Conservation (phyloP, 495 filamentous ascomycete genomes). For the Beverwykella pulmonaria region DNA sequence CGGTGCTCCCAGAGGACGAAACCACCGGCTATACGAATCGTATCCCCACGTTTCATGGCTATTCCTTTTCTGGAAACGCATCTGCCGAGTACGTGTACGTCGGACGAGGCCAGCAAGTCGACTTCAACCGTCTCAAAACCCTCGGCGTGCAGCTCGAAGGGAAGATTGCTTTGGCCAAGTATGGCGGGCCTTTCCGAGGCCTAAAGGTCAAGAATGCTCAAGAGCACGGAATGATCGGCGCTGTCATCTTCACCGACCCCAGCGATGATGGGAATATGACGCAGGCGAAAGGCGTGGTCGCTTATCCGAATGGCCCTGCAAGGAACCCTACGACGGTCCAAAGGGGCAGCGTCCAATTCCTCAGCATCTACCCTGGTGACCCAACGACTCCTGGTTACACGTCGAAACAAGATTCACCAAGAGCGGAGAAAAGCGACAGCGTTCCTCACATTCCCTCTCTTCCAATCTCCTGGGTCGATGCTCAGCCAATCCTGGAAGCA, state of each 20-base stretch:
- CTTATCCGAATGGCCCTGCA: constrained; percentile 45
- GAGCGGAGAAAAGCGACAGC: constrained; percentile 32
- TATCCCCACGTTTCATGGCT: constrained; percentile 44
- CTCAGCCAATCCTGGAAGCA: constrained; percentile 41
- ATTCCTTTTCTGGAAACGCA: constrained; percentile 41
- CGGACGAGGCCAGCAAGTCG: constrained; percentile 39
- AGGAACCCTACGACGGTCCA: constrained; percentile 42
- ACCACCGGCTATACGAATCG: constrained; percentile 37
- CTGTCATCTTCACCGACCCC: constrained; percentile 43
- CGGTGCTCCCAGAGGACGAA: constrained; percentile 38
- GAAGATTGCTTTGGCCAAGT: constrained; percentile 44
- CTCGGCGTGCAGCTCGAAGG: constrained; percentile 42
- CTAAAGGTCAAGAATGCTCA: constrained; percentile 44
- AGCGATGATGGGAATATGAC: constrained; percentile 44
- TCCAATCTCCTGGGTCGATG: constrained; percentile 43
- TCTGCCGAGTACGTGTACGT: constrained; percentile 45
- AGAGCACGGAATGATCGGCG: constrained; percentile 44
- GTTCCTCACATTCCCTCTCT: constrained; percentile 43
- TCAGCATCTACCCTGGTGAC: constrained; percentile 42
- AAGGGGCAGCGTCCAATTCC: constrained; percentile 39
- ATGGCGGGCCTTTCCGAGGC: constrained; percentile 43
- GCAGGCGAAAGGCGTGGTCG: constrained; percentile 38
- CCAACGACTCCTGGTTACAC: constrained; percentile 46
- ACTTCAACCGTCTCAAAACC: constrained; percentile 39
- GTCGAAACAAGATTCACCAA: constrained; percentile 37